A percentile compares a stretch with the other conserved stretches of the same genome.
Evolutionary conservation across 192 early-diverging fungal species (phyloP).

Genomic region (Coemansia sp.): DNA sequence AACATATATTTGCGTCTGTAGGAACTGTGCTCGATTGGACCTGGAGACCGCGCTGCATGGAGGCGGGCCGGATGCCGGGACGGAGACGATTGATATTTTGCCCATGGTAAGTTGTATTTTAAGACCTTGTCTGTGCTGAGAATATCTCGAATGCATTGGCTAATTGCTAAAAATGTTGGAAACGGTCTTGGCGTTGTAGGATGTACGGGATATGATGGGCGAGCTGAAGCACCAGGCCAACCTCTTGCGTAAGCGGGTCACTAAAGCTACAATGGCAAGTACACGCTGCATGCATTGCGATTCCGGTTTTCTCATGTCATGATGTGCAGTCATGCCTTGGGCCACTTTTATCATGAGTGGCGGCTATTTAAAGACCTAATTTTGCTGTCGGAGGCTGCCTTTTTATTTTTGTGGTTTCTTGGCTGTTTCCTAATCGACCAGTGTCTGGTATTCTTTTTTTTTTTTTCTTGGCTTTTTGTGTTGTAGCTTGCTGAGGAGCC

Average conservation of each 20-base stretch:
- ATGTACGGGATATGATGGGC: constrained; percentile 27
- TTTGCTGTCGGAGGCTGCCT: neutral
- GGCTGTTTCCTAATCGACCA: neutral
- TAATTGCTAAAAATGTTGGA: neutral
- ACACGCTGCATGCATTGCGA: neutral
- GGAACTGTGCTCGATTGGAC: constrained; percentile 23
- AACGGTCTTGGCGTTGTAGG: constrained; percentile 11
- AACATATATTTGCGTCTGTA: constrained; percentile 11
- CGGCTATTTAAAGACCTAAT: neutral
- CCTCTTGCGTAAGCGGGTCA: constrained; percentile 44
- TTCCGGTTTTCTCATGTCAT: neutral
- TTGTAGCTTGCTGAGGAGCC: constrained; percentile 49
- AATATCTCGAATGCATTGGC: neutral
- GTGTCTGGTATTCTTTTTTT: neutral
- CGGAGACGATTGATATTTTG: constrained; percentile 31
- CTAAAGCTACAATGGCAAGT: constrained; percentile 51
- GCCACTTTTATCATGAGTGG: neutral
- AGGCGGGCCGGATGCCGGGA: constrained; percentile 25
- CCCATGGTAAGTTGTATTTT: constrained; percentile 26
- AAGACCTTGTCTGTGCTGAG: neutral
- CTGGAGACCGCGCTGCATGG: constrained; percentile 37
- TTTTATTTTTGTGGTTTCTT: neutral
- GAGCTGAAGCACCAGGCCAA: constrained; percentile 46
- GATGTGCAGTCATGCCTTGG: neutral
- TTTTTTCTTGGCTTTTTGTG: neutral